These are phyloP conservation scores for Aspergillus nomiae DNA, from an alignment of 2,329 filamentous ascomycete genomes.

Conservation along the genomic window DNA sequence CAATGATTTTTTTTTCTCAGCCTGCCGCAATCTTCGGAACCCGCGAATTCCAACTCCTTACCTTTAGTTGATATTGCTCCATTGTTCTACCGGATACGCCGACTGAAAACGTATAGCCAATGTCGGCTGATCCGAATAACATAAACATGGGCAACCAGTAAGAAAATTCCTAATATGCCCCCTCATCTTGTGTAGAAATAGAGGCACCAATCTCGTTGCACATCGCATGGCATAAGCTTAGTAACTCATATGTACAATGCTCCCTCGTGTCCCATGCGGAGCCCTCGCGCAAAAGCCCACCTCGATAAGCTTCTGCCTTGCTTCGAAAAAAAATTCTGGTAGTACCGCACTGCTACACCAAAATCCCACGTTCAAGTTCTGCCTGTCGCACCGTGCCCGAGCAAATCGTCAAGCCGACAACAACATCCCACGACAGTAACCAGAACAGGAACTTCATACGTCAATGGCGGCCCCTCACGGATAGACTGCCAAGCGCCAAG, in stretches of 20 bases:
- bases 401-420: neutral
- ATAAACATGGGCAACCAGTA: neutral
- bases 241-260: neutral
- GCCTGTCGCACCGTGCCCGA: neutral
- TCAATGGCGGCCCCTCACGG: neutral
- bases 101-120: neutral
- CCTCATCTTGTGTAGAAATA: neutral
- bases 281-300: neutral
- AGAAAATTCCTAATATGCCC: neutral
- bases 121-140: neutral
- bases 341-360: neutral
- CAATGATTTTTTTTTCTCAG: neutral
- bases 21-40: neutral
- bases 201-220: neutral
- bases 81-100: neutral
- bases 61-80: conserved; percentile 1
- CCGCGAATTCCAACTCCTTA: neutral
- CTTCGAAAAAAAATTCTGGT: neutral
- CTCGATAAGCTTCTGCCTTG: neutral
- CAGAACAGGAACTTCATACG: neutral
- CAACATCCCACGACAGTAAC: neutral
- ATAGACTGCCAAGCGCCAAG: conserved; percentile 8
- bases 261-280: neutral
- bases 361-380: neutral
- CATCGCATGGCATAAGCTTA: neutral